Percentiles rank a stretch among this genome's conserved stretches.
Conservation (phyloP, 305 asterid genomes). For the Fraxinus angustifolia region DNA sequence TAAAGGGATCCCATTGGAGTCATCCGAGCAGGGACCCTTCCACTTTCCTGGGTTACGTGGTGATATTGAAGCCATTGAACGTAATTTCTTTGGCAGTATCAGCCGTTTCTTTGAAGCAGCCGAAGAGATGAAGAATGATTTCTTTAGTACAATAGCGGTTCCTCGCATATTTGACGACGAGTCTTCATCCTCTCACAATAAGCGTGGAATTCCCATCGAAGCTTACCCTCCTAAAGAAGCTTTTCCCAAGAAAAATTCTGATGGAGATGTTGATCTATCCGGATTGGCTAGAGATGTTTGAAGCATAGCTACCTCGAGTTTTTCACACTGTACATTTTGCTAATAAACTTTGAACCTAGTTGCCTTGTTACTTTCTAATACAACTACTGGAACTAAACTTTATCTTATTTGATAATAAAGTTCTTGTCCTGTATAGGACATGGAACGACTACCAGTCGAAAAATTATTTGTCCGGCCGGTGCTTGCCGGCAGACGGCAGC, state of each 20-base stretch:
- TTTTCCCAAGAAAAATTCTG: conserved; percentile 25
- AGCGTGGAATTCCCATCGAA: conserved; percentile 41
- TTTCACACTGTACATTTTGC: neutral
- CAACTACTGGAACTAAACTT: neutral
- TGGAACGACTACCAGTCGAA: neutral
- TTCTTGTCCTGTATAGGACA: neutral
- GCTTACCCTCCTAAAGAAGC: conserved; percentile 33
- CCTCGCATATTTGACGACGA: conserved; percentile 33
- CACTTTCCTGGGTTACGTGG: conserved; percentile 63
- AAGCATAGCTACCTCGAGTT: conserved; percentile 15
- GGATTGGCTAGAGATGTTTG: conserved; percentile 71
- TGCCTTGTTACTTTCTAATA: neutral
- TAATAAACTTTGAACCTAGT: neutral
- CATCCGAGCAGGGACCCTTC: conserved; percentile 29
- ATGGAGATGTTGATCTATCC: conserved; percentile 58
- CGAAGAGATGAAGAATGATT: conserved; percentile 57
- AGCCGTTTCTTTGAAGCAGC: conserved; percentile 60
- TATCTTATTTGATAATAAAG: neutral
- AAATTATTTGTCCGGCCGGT: neutral
- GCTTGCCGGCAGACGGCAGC: conserved; percentile 26
- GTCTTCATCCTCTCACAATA: conserved; percentile 27
- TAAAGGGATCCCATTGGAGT: conserved; percentile 36
- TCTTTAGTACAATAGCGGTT: conserved; percentile 46
- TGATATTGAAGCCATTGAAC: conserved; percentile 75
- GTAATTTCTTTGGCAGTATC: conserved; percentile 45